phyloP scores from a whole-genome alignment of 495 filamentous ascomycete genomes.

The Ramalina intermedia region DNA sequence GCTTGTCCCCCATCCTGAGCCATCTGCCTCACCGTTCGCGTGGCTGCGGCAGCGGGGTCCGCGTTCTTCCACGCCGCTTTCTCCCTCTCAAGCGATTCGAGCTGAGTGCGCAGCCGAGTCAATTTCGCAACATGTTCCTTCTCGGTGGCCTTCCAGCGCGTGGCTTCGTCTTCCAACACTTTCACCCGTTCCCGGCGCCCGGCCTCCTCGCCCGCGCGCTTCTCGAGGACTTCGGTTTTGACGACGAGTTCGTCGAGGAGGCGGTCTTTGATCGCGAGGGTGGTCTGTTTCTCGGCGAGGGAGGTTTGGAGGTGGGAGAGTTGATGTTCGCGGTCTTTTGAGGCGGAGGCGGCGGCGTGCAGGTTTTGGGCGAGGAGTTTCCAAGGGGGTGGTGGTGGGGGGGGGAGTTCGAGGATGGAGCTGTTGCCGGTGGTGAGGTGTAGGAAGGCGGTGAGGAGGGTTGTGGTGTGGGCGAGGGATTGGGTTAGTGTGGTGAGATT shows the following conservation, averaged over 20 bases:
- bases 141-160: conserved; percentile 40
- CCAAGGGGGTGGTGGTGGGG: conserved; percentile 65
- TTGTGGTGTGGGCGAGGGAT: conserved; percentile 49
- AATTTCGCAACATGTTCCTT: conserved; percentile 32
- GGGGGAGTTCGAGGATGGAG: conserved; percentile 66
- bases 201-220: conserved; percentile 55
- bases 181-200: conserved; percentile 35
- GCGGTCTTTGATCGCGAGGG: conserved; percentile 50
- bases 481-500: conserved; percentile 54
- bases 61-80: conserved; percentile 64
- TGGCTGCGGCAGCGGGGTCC: conserved; percentile 39
- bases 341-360: conserved; percentile 59
- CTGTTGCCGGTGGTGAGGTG: conserved; percentile 58
- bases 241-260: conserved; percentile 59
- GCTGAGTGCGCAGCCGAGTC: conserved; percentile 24
- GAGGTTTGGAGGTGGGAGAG: conserved; percentile 62
- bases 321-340: conserved; percentile 67
- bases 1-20: conserved; percentile 42
- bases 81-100: conserved; percentile 42
- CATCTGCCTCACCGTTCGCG: conserved; percentile 29
- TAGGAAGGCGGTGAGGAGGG: conserved; percentile 56
- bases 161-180: conserved; percentile 42
- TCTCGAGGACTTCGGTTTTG: conserved; percentile 87
- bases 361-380: conserved; percentile 65
- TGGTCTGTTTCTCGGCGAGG: conserved; percentile 40